Conservation (phyloP, 2,329 filamentous ascomycete genomes). For the Blastomyces parvus region DNA sequence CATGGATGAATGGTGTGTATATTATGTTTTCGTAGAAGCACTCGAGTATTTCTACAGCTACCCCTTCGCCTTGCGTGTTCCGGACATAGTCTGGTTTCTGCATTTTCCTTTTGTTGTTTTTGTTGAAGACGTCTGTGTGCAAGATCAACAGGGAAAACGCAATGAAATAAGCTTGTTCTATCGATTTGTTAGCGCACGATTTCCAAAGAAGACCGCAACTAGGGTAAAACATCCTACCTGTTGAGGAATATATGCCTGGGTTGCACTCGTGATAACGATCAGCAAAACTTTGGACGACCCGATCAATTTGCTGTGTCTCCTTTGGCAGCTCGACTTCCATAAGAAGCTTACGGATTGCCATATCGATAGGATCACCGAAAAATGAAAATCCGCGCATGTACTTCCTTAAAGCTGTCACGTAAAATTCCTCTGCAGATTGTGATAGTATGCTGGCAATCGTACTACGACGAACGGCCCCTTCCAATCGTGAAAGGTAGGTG, state of each 20-base stretch:
- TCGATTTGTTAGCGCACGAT: slow-evolving; percentile 10
- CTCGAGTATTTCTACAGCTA: slow-evolving; percentile 86
- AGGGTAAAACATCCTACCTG: slow-evolving; percentile 38
- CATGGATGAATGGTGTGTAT: slow-evolving; percentile 96
- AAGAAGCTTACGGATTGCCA: slow-evolving; percentile 88
- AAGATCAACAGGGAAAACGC: slow-evolving; percentile 93
- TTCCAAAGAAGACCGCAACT: slow-evolving; percentile 3
- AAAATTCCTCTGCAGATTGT: slow-evolving; percentile 78
- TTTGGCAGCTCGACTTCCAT: slow-evolving; percentile 96
- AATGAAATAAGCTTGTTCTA: slow-evolving; percentile 93
- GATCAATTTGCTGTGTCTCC: slow-evolving; percentile 95
- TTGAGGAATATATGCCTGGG: slow-evolving; percentile 80
- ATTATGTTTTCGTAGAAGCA: slow-evolving; percentile 98
- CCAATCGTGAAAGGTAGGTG: slow-evolving; percentile 74
- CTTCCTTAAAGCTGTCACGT: slow-evolving; percentile 71
- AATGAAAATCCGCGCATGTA: slow-evolving; percentile 95
- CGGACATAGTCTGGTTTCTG: slow-evolving; percentile 91
- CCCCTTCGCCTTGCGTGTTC: slow-evolving; percentile 82
- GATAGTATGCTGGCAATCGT: slow-evolving; percentile 77
- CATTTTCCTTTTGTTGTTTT: slow-evolving; percentile 99
- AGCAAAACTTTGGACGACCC: slow-evolving; percentile 85
- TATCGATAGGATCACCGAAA: slow-evolving; percentile 95
- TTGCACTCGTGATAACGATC: slow-evolving; percentile 98
- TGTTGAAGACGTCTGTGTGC: slow-evolving; percentile 99
- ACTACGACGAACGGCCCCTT: slow-evolving; percentile 69